Conservation (phyloP, 108 stramenopile species). For the Craspedostauros australis region DNA sequence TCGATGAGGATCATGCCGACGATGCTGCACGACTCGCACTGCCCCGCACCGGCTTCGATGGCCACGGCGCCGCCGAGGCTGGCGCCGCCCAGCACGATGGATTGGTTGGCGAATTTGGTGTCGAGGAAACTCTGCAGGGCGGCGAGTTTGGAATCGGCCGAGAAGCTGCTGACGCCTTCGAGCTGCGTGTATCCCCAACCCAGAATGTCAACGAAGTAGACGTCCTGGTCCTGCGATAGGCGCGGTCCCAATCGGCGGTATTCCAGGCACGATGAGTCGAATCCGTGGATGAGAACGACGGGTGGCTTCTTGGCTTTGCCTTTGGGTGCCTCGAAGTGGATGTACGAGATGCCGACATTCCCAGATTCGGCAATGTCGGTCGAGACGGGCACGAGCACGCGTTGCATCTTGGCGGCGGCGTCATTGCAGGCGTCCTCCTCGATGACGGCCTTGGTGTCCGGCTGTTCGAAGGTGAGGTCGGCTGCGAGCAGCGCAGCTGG, state of each 20-base stretch:
- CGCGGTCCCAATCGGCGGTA: slow-evolving; percentile 66
- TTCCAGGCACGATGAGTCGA: slow-evolving; percentile 89
- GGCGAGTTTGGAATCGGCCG: slow-evolving; percentile 82
- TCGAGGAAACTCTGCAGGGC: slow-evolving; percentile 67
- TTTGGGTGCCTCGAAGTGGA: slow-evolving; percentile 48
- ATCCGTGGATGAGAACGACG: slow-evolving; percentile 79
- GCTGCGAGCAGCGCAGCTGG: no score
- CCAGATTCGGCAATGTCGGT: slow-evolving; percentile 42
- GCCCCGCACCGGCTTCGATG: slow-evolving; percentile 63
- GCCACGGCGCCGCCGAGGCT: slow-evolving; percentile 74
- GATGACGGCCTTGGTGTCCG: slow-evolving; percentile 38
- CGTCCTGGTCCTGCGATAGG: slow-evolving; percentile 66
- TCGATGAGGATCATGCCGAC: slow-evolving; percentile 72
- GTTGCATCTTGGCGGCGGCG: slow-evolving; percentile 60
- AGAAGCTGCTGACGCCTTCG: slow-evolving; percentile 56
- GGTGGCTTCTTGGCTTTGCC: slow-evolving; percentile 9
- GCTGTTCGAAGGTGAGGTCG: slow-evolving; percentile 51
- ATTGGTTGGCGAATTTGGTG: slow-evolving; percentile 31
- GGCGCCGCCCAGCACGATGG: slow-evolving; percentile 61
- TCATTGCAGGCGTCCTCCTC: slow-evolving; percentile 51
- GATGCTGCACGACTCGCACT: slow-evolving; percentile 18
- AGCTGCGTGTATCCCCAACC: slow-evolving; percentile 94
- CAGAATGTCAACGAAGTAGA: slow-evolving; percentile 87
- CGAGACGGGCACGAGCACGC: slow-evolving; percentile 62
- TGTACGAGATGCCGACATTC: slow-evolving; percentile 67